Percentiles rank a stretch among this genome's conserved stretches.
These are phyloP conservation scores for Hordeum vulgare DNA, from an alignment of 176 grass and related monocot genomes.

Conservation along the genomic window DNA sequence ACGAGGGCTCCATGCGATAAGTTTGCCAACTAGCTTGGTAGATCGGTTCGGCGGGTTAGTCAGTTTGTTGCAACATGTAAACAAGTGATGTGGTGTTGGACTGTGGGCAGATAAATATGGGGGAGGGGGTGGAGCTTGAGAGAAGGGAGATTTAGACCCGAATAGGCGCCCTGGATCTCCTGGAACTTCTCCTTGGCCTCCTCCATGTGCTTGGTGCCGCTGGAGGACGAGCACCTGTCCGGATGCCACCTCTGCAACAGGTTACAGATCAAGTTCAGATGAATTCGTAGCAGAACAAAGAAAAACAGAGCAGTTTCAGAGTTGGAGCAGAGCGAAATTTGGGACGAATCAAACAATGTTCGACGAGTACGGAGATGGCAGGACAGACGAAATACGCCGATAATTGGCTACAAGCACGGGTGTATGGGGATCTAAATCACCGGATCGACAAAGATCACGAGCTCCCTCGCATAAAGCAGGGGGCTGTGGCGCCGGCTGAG, in stretches of 20 bases:
- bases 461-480: background rate
- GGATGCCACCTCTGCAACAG: slow-evolving; percentile 83
- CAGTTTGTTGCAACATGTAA: background rate
- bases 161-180: slow-evolving; percentile 87
- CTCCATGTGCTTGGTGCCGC: slow-evolving; percentile 45
- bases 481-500: background rate
- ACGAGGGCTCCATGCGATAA: slow-evolving; percentile 36
- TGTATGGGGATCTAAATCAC: background rate
- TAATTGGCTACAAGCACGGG: background rate
- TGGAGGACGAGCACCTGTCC: slow-evolving; percentile 72
- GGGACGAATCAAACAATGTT: background rate
- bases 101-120: slow-evolving; percentile 11
- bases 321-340: background rate
- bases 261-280: background rate
- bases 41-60: background rate
- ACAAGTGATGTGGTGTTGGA: background rate
- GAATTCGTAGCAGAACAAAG: background rate
- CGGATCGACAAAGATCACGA: background rate
- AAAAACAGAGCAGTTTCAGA: background rate
- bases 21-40: slow-evolving; percentile 27
- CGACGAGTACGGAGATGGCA: background rate
- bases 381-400: background rate
- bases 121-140: background rate
- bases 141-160: slow-evolving; percentile 39
- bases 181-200: slow-evolving; percentile 98